These are phyloP conservation scores for Carex scoparia DNA, from an alignment of 176 grass and related monocot genomes.

Conservation along the genomic window DNA sequence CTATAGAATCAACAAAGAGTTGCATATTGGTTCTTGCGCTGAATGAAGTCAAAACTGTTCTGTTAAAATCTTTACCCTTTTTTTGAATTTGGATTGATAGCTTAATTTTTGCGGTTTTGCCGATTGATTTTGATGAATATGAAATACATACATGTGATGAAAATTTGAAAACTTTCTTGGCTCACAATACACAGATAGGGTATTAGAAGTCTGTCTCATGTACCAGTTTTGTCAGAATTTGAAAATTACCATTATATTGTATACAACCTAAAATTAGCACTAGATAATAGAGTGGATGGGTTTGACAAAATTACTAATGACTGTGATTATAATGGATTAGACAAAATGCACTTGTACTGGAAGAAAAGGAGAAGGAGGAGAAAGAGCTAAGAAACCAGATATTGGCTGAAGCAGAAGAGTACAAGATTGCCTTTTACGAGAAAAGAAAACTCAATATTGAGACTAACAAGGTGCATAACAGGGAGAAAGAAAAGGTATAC, in stretches of 20 bases:
- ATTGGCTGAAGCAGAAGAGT: slow-evolving; percentile 79
- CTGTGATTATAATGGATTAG: slow-evolving; percentile 28
- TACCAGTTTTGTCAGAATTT: neutral
- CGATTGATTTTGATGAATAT: neutral
- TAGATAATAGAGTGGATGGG: neutral
- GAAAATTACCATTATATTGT: neutral
- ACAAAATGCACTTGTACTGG: slow-evolving; percentile 80
- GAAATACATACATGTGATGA: neutral
- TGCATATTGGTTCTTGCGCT: too few species aligned
- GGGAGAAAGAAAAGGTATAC: slow-evolving; percentile 85
- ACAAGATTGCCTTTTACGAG: slow-evolving; percentile 73
- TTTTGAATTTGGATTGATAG: neutral
- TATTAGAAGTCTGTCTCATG: neutral
- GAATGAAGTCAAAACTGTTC: too few species aligned
- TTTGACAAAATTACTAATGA: neutral
- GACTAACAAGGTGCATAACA: slow-evolving; percentile 52
- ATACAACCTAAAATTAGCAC: neutral
- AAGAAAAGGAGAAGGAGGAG: slow-evolving; percentile 71
- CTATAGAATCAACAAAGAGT: too few species aligned
- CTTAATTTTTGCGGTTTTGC: neutral
- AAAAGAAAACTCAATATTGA: slow-evolving; percentile 69
- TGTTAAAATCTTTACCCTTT: neutral
- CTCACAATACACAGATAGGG: neutral
- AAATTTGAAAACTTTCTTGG: neutral
- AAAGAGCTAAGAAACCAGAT: slow-evolving; percentile 77